Evolutionary conservation across 371 early-diverging fungal species (phyloP), one percentile per base, ranked within the genome.

Genomic region (Zopfochytrium polystomum): DNA sequence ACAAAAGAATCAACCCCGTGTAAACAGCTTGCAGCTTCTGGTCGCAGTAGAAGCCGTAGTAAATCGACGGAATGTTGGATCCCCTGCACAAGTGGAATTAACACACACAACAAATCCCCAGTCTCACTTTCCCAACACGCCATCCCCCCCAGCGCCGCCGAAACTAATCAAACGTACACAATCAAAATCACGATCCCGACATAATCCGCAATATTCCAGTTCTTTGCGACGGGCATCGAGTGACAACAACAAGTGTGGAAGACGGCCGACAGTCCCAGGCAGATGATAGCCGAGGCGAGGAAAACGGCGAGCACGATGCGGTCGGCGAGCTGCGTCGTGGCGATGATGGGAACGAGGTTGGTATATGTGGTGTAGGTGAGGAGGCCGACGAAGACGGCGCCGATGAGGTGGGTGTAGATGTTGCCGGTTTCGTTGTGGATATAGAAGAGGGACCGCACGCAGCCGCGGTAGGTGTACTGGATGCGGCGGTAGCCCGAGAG

Each of bases 241-340:
- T 95, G 95, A 63, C 92, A 92, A n/a, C 82, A 77, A 52, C 90
- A 87, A 33, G 87, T 79, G 71, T 96, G 96, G 66, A 88, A 96
- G 29, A 77, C 68, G 0, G 89, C 83, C 32, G 91, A 90, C 49
- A 90, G 80, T 1, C 84, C 87, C 55, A 96, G 78, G 68, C 95
- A 95, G 5, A 73, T 60, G 56, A 93, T 52, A 1, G 88, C 85
- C 26, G 90, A 90, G 15, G 87, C 51, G 13, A 91, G 63, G 68
- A 68, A 73, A 15, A 57, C 23, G 2, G 51, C 56, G 13, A 71
- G 35, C 26, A 65, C 65, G 20, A 57, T 15, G n/a, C 34, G n/a
- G 49, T 74, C 74, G 3, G 9, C 15, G 25, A 29, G 26, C 23
- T 42, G 22, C 26, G 56, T 44, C 6, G 9, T 44, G 23, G 42